Evolutionary conservation across 345 rosid species (phyloP).

Genomic region (Fremontodendron californicum): DNA sequence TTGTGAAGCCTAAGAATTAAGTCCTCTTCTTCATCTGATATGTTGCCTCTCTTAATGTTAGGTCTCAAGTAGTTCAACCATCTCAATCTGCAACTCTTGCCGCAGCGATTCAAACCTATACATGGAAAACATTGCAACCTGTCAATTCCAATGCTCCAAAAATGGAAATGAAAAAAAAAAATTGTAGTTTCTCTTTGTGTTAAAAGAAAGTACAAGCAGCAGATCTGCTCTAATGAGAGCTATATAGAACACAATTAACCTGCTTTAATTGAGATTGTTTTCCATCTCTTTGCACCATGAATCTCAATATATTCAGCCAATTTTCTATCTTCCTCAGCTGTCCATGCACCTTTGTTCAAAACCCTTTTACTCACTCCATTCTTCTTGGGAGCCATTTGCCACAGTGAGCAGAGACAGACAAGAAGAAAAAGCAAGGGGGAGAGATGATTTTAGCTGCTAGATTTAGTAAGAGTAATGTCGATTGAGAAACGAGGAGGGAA

Average conservation of each 20-base stretch:
- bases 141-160: background rate
- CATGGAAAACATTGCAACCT: background rate
- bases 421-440: background rate
- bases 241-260: conserved; percentile 25
- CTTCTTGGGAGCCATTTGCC: conserved; percentile 39
- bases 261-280: conserved; percentile 44
- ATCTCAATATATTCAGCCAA: conserved; percentile 44
- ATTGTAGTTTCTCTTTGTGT: background rate
- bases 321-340: conserved; percentile 54
- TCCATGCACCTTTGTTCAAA: conserved; percentile 56
- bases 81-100: conserved; percentile 63
- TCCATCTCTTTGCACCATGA: conserved; percentile 63
- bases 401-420: background rate
- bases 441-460: background rate
- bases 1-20: conserved; percentile 12
- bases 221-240: background rate
- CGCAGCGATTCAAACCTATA: conserved; percentile 39
- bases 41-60: conserved; percentile 26
- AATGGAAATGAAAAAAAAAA: background rate
- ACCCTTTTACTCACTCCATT: conserved; percentile 24
- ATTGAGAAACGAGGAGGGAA: background rate
- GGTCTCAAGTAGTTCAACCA: conserved; percentile 66
- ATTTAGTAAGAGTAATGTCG: background rate
- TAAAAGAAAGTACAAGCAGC: background rate
- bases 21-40: conserved; percentile 7